A percentile compares a stretch with the other conserved stretches of the same genome.
These are phyloP conservation scores for Gleditsia sinensis DNA, from an alignment of 306 rosid genomes.

Conservation along the genomic window DNA sequence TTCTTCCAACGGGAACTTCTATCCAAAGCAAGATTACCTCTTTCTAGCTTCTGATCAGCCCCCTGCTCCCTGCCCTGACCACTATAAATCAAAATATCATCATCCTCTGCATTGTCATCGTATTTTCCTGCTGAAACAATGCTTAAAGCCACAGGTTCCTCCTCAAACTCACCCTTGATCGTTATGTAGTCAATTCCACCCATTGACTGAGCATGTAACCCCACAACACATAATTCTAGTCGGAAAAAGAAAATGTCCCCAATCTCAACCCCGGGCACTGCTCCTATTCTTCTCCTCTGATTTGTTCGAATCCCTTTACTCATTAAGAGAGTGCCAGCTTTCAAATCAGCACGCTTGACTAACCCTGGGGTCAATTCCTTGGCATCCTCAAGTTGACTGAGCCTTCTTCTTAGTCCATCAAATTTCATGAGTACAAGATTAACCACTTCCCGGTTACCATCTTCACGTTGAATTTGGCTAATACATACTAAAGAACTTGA, in stretches of 20 bases:
- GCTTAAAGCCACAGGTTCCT: constrained; percentile 58
- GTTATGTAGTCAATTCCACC: constrained; percentile 65
- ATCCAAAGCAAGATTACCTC: constrained; percentile 78
- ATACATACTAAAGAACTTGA: constrained; percentile 40
- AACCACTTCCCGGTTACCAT: constrained; percentile 61
- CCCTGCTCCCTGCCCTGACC: constrained; percentile 65
- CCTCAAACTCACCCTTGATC: constrained; percentile 42
- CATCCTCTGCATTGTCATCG: constrained; percentile 58
- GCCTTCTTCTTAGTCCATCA: constrained; percentile 63
- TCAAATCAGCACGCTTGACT: constrained; percentile 60
- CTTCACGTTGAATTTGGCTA: constrained; percentile 33
- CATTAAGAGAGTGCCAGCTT: constrained; percentile 58
- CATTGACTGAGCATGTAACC: constrained; percentile 72
- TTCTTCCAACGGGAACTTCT: constrained; percentile 55
- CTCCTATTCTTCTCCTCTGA: constrained; percentile 58
- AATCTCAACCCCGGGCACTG: constrained; percentile 66
- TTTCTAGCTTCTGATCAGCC: constrained; percentile 69
- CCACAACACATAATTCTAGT: constrained; percentile 62
- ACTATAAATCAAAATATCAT: constrained; percentile 61
- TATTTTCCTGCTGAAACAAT: constrained; percentile 73
- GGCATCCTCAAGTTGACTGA: constrained; percentile 64
- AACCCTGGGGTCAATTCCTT: constrained; percentile 45
- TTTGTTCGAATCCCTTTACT: constrained; percentile 63
- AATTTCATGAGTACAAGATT: constrained; percentile 46
- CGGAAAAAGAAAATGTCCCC: constrained; percentile 76